A percentile compares a stretch with the other conserved stretches of the same genome.
phyloP scores from a whole-genome alignment of 2,329 filamentous ascomycete genomes.

The Colletotrichum coccodes region DNA sequence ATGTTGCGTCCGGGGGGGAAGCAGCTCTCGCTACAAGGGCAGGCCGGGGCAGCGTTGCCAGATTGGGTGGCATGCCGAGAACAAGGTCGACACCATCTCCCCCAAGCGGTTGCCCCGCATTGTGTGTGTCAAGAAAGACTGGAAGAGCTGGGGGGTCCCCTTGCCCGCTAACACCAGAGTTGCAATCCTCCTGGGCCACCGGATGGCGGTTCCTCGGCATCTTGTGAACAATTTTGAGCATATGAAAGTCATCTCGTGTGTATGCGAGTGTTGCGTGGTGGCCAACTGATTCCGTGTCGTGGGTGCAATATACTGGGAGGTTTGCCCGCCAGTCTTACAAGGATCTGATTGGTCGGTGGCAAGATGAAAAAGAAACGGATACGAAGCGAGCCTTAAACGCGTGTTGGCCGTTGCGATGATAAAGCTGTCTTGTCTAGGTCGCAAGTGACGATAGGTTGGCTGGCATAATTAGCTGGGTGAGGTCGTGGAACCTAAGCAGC shows the following conservation, averaged over 20 bases:
- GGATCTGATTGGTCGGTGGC: neutral
- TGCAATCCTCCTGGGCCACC: slow-evolving; percentile 21
- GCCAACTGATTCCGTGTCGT: neutral
- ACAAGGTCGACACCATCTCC: slow-evolving; percentile 34
- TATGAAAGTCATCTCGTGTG: slow-evolving; percentile 29
- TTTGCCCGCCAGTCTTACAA: neutral
- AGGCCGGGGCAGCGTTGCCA: slow-evolving; percentile 30
- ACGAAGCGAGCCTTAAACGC: neutral
- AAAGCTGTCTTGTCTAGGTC: neutral
- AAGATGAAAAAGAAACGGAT: neutral
- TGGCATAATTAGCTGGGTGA: neutral
- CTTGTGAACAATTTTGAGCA: slow-evolving; percentile 28
- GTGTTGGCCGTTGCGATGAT: neutral
- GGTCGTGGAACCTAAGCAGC: neutral
- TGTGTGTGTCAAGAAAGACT: slow-evolving; percentile 21
- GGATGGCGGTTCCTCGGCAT: slow-evolving; percentile 32
- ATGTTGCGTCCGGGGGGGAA: neutral
- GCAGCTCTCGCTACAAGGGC: slow-evolving; percentile 24
- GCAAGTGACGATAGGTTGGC: neutral
- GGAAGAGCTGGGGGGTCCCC: slow-evolving; percentile 17
- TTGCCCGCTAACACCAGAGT: slow-evolving; percentile 25
- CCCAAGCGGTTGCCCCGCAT: slow-evolving; percentile 31
- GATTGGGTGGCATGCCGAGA: slow-evolving; percentile 32
- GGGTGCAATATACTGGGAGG: slow-evolving; percentile 11
- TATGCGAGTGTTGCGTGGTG: neutral